Percentiles rank a stretch among this genome's conserved stretches.
These are phyloP conservation scores for Durotheca rogersii DNA, from an alignment of 495 filamentous ascomycete genomes.

Conservation along the genomic window DNA sequence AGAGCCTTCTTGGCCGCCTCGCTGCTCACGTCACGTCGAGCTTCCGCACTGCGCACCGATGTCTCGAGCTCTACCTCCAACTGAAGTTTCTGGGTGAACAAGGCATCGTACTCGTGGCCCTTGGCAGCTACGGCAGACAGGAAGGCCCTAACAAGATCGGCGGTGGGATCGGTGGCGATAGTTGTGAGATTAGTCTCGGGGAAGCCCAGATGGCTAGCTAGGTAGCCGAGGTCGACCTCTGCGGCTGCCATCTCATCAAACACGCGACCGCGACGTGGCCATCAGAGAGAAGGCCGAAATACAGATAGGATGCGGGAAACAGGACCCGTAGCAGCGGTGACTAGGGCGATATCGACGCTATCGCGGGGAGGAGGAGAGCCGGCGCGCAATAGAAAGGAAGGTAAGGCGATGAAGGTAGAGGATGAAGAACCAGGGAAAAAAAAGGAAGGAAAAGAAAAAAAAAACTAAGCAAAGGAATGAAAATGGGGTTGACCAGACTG, in stretches of 20 bases:
- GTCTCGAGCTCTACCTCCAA: slow-evolving; percentile 92
- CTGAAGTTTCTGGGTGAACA: slow-evolving; percentile 80
- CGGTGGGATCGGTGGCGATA: slow-evolving; percentile 70
- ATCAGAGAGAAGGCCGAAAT: too few relatives aligned
- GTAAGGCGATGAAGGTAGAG: slow-evolving; percentile 13
- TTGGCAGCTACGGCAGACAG: slow-evolving; percentile 68
- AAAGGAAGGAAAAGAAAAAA: slow-evolving; percentile 10
- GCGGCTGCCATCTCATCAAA: slow-evolving; percentile 68
- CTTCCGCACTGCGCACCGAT: slow-evolving; percentile 75
- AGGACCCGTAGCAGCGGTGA: too few relatives aligned
- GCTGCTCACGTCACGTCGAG: slow-evolving; percentile 77
- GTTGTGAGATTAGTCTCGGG: slow-evolving; percentile 65
- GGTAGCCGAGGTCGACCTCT: slow-evolving; percentile 70
- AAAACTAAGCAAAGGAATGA: slow-evolving; percentile 13
- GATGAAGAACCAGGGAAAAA: too few relatives aligned
- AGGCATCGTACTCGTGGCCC: slow-evolving; percentile 74
- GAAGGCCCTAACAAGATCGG: slow-evolving; percentile 70
- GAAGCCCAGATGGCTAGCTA: slow-evolving; percentile 72
- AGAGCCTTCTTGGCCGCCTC: slow-evolving; percentile 75
- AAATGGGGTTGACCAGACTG: slow-evolving; percentile 1
- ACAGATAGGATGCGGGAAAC: too few relatives aligned
- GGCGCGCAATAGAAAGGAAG: slow-evolving; percentile 6
- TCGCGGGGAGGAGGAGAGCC: neutral
- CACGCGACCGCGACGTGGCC: slow-evolving; percentile 17
- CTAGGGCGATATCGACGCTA: too few relatives aligned